phyloP scores from a whole-genome alignment of 306 rosid genomes.

The Bauhinia variegata region DNA sequence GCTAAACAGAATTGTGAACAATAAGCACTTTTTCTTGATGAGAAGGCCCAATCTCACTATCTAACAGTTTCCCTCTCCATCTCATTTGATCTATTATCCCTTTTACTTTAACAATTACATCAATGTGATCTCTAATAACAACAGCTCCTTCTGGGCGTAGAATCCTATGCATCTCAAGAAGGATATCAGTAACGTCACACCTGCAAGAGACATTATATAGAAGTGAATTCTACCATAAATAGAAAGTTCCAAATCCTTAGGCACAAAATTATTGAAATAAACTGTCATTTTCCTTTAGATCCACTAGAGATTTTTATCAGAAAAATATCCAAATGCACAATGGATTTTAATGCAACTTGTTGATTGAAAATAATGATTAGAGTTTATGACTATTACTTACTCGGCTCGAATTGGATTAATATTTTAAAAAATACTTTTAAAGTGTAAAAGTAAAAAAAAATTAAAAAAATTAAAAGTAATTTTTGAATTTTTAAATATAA shows the following conservation, averaged over 20 bases:
- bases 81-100: conserved; percentile 43
- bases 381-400: too few relatives aligned
- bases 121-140: conserved; percentile 48
- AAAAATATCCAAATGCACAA: too few relatives aligned
- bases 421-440: too few relatives aligned
- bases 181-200: conserved; percentile 51
- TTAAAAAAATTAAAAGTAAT: too few relatives aligned
- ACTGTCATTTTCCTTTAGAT: background rate
- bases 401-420: too few relatives aligned
- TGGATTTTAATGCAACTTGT: too few relatives aligned
- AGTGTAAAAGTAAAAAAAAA: too few relatives aligned
- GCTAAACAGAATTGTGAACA: conserved; percentile 25
- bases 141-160: conserved; percentile 55
- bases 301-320: background rate
- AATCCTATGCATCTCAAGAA: conserved; percentile 58
- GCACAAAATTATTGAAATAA: too few relatives aligned
- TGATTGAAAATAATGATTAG: too few relatives aligned
- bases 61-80: conserved; percentile 45
- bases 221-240: background rate
- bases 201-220: conserved; percentile 31
- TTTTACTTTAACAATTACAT: conserved; percentile 50
- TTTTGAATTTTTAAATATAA: too few relatives aligned
- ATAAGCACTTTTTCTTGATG: conserved; percentile 40
- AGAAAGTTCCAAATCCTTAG: background rate
- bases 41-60: conserved; percentile 39